A percentile compares a stretch with the other conserved stretches of the same genome.
Conservation (phyloP, 2,329 filamentous ascomycete genomes). For the Beauveria varroae region DNA sequence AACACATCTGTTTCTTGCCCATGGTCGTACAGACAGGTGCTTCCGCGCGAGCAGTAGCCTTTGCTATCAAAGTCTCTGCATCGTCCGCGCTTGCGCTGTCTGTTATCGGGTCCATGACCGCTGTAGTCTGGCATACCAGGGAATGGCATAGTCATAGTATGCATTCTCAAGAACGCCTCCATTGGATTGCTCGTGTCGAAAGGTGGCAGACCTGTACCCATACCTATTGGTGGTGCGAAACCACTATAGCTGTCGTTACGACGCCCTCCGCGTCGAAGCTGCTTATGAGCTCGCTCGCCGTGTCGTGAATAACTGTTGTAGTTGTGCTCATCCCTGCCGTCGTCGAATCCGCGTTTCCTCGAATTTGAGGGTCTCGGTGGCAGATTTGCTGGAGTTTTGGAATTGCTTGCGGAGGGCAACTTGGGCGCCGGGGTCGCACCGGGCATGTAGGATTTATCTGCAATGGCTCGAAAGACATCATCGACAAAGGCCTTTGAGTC, state of each 20-base stretch:
- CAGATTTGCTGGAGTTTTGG: constrained; percentile 13
- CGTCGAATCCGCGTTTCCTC: constrained; percentile 30
- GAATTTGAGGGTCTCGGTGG: constrained; percentile 15
- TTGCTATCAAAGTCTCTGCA: constrained; percentile 68
- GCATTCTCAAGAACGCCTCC: constrained; percentile 54
- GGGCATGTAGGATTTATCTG: constrained; percentile 53
- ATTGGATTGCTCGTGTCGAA: constrained; percentile 56
- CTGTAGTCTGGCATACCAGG: constrained; percentile 33
- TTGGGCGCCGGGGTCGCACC: constrained; percentile 39
- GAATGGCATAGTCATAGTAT: constrained; percentile 43
- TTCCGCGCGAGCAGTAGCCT: constrained; percentile 62
- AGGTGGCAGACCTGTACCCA: constrained; percentile 27
- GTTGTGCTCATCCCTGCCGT: constrained; percentile 17
- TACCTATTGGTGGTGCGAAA: constrained; percentile 1
- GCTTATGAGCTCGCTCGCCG: constrained; percentile 47
- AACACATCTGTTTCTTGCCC: constrained; percentile 40
- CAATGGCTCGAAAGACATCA: constrained; percentile 61
- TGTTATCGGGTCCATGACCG: constrained; percentile 18
- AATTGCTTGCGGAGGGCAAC: constrained; percentile 7
- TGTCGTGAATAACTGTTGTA: constrained; percentile 16
- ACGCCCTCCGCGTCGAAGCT: constrained; percentile 46
- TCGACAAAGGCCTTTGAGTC: constrained; percentile 51
- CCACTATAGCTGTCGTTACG: constrained; percentile 19
- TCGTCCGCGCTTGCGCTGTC: constrained; percentile 35
- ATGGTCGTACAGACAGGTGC: constrained; percentile 63